Evolutionary conservation across 1,284 basidiomycete genomes (phyloP).

Genomic region (Leccinum subfulvum): DNA sequence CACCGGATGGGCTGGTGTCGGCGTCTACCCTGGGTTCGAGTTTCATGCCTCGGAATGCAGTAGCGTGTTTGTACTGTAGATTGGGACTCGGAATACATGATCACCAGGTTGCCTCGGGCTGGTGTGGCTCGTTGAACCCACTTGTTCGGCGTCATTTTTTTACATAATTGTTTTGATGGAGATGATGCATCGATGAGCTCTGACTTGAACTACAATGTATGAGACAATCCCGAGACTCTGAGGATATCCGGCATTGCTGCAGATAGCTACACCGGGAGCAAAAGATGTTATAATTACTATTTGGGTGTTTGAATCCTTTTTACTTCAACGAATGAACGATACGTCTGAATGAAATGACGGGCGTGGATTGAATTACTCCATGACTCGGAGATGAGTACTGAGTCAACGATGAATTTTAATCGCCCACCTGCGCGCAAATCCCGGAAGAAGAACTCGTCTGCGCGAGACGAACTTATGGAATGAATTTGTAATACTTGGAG

Average conservation of each 20-base stretch:
- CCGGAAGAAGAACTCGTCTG: conserved; percentile 7
- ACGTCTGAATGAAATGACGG: conserved; percentile 1
- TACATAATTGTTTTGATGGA: conserved; percentile 9
- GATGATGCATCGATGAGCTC: conserved; percentile 1
- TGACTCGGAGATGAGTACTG: not conserved
- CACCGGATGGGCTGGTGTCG: conserved; percentile 16
- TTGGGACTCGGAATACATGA: conserved; percentile 7
- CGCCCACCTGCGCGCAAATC: not conserved
- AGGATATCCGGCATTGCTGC: conserved; percentile 13
- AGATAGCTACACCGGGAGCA: conserved; percentile 10
- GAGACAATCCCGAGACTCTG: conserved; percentile 2
- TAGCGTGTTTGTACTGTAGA: conserved; percentile 9
- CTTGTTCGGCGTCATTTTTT: conserved; percentile 20
- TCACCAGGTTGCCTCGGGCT: conserved; percentile 21
- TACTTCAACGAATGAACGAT: conserved; percentile 15
- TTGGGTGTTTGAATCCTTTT: conserved; percentile 5
- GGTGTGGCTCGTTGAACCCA: conserved; percentile 20
- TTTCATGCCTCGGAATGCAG: conserved; percentile 23
- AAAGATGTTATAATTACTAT: conserved; percentile 11
- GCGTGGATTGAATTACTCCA: conserved; percentile 7
- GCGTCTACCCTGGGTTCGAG: conserved; percentile 18
- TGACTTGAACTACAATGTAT: conserved; percentile 9
- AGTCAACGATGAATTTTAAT: not conserved
- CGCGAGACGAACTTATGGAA: not conserved
- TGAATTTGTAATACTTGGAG: not conserved